Conservation (phyloP, 257 asterid genomes). For the Solanum bulbocastanum region DNA sequence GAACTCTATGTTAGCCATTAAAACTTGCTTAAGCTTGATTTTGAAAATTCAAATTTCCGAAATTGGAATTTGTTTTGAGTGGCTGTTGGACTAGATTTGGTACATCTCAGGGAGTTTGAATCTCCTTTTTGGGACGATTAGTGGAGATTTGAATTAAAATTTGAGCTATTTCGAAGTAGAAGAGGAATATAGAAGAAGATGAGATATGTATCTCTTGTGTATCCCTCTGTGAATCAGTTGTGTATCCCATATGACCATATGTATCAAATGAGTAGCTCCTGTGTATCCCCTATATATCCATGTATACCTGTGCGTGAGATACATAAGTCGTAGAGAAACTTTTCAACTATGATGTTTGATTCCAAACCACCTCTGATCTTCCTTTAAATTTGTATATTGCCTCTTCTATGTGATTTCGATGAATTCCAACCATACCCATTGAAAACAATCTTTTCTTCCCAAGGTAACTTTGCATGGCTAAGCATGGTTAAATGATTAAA, state of each 20-base stretch:
- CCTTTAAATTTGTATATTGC: background rate
- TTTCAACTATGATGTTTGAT: background rate
- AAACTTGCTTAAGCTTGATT: background rate
- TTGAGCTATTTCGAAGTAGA: background rate
- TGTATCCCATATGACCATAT: background rate
- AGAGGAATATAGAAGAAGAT: background rate
- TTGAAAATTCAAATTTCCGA: background rate
- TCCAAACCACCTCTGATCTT: background rate
- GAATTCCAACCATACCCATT: background rate
- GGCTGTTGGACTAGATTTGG: background rate
- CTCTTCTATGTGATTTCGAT: background rate
- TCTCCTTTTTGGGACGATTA: background rate
- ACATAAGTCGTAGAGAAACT: background rate
- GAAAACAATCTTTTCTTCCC: background rate
- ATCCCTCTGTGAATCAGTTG: background rate
- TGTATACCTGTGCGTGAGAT: background rate
- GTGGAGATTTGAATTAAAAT: background rate
- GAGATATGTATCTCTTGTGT: background rate
- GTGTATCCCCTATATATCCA: background rate
- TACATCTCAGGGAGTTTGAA: background rate
- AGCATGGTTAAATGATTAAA: background rate
- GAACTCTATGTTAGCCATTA: background rate
- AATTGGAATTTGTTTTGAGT: background rate
- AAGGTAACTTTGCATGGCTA: background rate
- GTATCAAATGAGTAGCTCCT: background rate